A percentile compares a stretch with the other conserved stretches of the same genome.
These are phyloP conservation scores for Domatiomyces catenatus DNA, from an alignment of 2,329 filamentous ascomycete genomes.

Conservation along the genomic window DNA sequence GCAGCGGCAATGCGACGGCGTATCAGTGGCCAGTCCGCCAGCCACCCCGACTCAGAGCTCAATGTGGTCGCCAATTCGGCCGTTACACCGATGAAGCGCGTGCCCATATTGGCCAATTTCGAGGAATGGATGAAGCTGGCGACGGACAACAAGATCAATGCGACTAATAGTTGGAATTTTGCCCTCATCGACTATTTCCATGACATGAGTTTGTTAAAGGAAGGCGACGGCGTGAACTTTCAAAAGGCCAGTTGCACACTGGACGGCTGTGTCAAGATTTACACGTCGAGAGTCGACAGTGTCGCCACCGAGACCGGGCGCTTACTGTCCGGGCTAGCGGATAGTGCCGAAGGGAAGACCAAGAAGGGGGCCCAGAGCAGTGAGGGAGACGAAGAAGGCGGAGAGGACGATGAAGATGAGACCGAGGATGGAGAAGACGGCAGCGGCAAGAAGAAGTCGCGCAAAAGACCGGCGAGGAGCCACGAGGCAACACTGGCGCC, in stretches of 20 bases:
- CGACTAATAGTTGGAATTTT: conserved; percentile 97
- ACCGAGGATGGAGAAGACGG: conserved; percentile 32
- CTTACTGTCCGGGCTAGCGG: conserved; percentile 79
- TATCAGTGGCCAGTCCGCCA: not conserved
- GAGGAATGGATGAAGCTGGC: conserved; percentile 99
- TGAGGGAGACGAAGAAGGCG: conserved; percentile 54
- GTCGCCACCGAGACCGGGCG: conserved; percentile 96
- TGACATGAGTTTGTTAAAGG: conserved; percentile 92
- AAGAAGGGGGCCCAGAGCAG: conserved; percentile 44
- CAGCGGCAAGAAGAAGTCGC: conserved; percentile 40
- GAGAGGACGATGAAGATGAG: conserved; percentile 47
- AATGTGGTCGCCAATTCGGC: conserved; percentile 7
- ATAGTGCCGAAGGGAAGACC: conserved; percentile 52
- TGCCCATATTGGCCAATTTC: conserved; percentile 85
- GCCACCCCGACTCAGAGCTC: conserved; percentile 6
- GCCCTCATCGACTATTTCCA: conserved; percentile 99
- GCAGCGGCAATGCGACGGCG: not conserved
- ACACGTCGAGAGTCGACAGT: conserved; percentile 94
- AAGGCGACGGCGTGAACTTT: conserved; percentile 94
- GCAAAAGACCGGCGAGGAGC: conserved; percentile 63
- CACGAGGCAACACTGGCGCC: conserved; percentile 87
- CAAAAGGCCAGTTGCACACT: conserved; percentile 96
- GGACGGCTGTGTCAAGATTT: conserved; percentile 97
- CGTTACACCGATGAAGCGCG: conserved; percentile 16
- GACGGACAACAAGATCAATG: conserved; percentile 98